Percentiles rank a stretch among this genome's conserved stretches.
These are phyloP conservation scores for Protoeuglena noctilucae DNA, from an alignment of 139 green algal species.

Conservation along the genomic window DNA sequence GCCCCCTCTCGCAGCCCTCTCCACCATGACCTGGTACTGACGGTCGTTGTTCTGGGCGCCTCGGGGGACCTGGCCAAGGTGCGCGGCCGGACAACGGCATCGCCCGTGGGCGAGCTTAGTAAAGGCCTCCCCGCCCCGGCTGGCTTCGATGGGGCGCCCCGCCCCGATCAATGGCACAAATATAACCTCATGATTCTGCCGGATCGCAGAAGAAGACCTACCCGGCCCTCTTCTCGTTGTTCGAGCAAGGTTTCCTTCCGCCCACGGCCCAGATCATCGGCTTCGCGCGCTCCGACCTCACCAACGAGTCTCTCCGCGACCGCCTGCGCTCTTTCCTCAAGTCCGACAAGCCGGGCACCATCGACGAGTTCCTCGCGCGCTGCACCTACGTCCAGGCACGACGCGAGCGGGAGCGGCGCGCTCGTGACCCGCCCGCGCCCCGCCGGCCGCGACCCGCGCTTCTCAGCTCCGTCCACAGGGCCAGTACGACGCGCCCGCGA, in stretches of 20 bases:
- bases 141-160: no score
- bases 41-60: constrained; percentile 18
- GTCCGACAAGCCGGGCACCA: constrained; percentile 4
- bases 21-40: constrained; percentile 6
- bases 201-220: constrained; percentile 67
- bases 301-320: constrained; percentile 36
- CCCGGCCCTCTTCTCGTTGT: constrained; percentile 61
- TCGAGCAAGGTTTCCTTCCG: constrained; percentile 40
- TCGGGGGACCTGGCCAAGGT: constrained; percentile 66
- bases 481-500: constrained; percentile 34
- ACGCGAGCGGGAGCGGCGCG: constrained; percentile 5
- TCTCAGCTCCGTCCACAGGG: constrained; percentile 2
- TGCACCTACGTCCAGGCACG: constrained; percentile 44
- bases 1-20: no score
- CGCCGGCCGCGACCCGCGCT: no score
- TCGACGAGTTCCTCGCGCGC: constrained; percentile 44
- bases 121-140: no score
- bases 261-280: constrained; percentile 48
- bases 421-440: neutral
- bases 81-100: no score
- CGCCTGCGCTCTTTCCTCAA: constrained; percentile 33
- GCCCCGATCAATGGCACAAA: no score
- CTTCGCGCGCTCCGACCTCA: constrained; percentile 56
- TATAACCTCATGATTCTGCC: neutral
- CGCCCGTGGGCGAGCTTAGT: no score